phyloP scores from a whole-genome alignment of 2,329 filamentous ascomycete species.

The Knufia fluminis region DNA sequence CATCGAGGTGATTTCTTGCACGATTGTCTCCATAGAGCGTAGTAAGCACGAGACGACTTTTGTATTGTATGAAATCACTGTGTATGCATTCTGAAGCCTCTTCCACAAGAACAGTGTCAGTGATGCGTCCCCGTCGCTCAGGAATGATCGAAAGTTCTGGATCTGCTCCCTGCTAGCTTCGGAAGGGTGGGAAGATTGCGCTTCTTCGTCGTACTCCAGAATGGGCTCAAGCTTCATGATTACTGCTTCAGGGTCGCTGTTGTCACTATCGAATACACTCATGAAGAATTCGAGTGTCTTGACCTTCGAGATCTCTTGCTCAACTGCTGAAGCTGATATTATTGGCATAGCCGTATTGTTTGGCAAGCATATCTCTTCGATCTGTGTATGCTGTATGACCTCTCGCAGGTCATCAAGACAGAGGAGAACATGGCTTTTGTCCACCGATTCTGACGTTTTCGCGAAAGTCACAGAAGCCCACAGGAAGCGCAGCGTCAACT shows the following conservation, averaged over 20 bases:
- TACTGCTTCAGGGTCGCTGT: conserved; percentile 68
- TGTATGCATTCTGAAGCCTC: conserved; percentile 80
- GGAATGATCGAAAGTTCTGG: conserved; percentile 74
- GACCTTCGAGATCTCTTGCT: conserved; percentile 82
- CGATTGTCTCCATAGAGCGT: conserved; percentile 73
- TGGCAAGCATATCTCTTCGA: conserved; percentile 51
- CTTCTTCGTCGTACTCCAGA: conserved; percentile 52
- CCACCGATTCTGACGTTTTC: conserved; percentile 46
- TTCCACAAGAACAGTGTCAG: conserved; percentile 83
- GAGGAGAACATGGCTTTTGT: conserved; percentile 51
- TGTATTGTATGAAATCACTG: conserved; percentile 70
- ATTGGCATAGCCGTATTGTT: conserved; percentile 88
- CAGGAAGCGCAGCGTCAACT: conserved; percentile 50
- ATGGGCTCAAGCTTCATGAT: conserved; percentile 92
- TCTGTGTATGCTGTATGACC: conserved; percentile 41
- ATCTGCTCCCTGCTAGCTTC: conserved; percentile 37
- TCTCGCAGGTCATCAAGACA: conserved; percentile 55
- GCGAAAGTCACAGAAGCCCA: conserved; percentile 58
- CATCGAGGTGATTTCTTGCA: conserved; percentile 56
- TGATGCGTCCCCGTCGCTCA: conserved; percentile 71
- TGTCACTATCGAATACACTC: conserved; percentile 75
- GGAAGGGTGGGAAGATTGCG: conserved; percentile 16
- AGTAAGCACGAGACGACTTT: conserved; percentile 84
- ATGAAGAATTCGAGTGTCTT: conserved; percentile 96
- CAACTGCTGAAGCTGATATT: conserved; percentile 71